Evolutionary conservation across 805 yeast species (phyloP).

Genomic region (Cyberlindnera euphorbiiphila): DNA sequence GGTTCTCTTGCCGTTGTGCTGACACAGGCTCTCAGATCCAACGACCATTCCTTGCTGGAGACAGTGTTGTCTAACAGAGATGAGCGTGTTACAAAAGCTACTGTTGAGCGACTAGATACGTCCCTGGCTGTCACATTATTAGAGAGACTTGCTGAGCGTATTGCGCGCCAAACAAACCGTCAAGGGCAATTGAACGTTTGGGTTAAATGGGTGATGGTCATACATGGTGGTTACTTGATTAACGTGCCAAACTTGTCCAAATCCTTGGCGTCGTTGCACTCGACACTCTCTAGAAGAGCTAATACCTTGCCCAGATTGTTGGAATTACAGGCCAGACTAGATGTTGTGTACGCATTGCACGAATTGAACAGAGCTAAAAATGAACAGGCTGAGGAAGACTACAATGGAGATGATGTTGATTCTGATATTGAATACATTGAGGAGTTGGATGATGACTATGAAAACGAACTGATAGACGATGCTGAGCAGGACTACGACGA

Average conservation of each 20-base stretch:
- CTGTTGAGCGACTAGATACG: conserved; percentile 55
- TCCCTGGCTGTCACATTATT: conserved; percentile 51
- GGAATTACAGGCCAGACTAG: conserved; percentile 79
- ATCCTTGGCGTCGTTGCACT: conserved; percentile 58
- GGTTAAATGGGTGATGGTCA: conserved; percentile 83
- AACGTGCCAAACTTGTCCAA: conserved; percentile 45
- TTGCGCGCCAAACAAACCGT: conserved; percentile 55
- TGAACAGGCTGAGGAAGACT: conserved; percentile 32
- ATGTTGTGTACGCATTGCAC: conserved; percentile 63
- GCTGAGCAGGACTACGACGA: conserved; percentile 27
- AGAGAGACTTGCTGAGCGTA: conserved; percentile 54
- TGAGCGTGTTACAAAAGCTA: conserved; percentile 47
- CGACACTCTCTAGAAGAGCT: conserved; percentile 62
- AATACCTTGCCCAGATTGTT: conserved; percentile 66
- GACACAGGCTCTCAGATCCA: conserved; percentile 82
- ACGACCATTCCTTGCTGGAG: conserved; percentile 83
- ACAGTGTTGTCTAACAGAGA: conserved; percentile 62
- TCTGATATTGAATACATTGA: conserved; percentile 62
- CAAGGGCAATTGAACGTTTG: conserved; percentile 56
- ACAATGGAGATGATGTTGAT: conserved; percentile 30
- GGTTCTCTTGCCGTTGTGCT: conserved; percentile 83
- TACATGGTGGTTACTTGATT: conserved; percentile 69
- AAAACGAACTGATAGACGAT: conserved; percentile 33
- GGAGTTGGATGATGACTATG: conserved; percentile 49
- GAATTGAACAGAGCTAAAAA: conserved; percentile 49